A percentile compares a stretch with the other conserved stretches of the same genome.
These are phyloP conservation scores for Backusella luteola DNA, from an alignment of 192 early-diverging fungal genomes.

Conservation along the genomic window DNA sequence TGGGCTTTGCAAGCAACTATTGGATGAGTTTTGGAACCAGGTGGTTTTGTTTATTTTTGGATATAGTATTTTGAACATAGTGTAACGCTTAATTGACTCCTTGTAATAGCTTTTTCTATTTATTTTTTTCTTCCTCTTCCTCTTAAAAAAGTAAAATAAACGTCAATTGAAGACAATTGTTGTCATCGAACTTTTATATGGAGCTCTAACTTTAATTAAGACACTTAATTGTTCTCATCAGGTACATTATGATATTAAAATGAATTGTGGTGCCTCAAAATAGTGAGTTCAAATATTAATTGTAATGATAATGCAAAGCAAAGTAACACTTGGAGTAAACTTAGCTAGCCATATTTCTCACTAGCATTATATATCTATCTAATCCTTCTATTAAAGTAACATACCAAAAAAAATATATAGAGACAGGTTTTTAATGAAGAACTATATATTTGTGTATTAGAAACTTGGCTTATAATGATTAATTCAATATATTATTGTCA, in stretches of 20 bases:
- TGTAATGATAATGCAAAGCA: neutral
- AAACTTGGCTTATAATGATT: neutral
- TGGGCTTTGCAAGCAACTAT: neutral
- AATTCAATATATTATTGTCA: neutral
- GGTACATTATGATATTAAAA: neutral
- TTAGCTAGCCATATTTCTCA: neutral
- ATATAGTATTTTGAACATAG: neutral
- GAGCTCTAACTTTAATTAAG: neutral
- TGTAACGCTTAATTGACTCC: neutral
- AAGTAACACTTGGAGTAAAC: neutral
- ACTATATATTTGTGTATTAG: neutral
- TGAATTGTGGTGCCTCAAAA: neutral
- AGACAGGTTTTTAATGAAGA: neutral
- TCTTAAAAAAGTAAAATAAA: neutral
- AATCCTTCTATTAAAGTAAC: neutral
- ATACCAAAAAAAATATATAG: too few species aligned
- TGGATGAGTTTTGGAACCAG: conserved; percentile 7
- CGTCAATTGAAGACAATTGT: neutral
- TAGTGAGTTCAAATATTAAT: neutral
- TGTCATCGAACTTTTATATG: neutral
- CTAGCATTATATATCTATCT: neutral
- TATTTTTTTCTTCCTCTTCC: neutral
- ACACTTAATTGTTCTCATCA: neutral
- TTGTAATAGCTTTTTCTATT: neutral
- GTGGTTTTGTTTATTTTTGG: neutral